Percentiles rank a stretch among this genome's conserved stretches.
Conservation (phyloP, 148 eudicot species). For the Nyssa sinensis region DNA sequence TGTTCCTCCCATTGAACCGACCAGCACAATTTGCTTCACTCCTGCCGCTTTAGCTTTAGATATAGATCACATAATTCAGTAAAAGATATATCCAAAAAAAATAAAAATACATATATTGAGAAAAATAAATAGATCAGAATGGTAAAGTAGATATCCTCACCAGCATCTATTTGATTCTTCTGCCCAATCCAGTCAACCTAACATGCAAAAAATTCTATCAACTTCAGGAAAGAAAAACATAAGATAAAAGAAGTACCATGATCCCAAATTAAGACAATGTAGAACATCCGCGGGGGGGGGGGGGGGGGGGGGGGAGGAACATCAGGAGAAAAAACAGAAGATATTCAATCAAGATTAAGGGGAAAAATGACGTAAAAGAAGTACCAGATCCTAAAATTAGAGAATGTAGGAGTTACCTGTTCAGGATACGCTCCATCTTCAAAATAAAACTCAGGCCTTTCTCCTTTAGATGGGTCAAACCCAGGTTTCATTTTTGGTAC, state of each 20-base stretch:
- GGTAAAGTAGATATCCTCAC: constrained; percentile 34
- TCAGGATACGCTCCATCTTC: constrained; percentile 88
- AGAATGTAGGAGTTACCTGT: constrained; percentile 56
- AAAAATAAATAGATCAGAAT: neutral
- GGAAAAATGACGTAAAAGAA: neutral
- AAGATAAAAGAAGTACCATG: neutral
- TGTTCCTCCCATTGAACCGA: constrained; percentile 99
- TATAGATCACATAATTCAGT: constrained; percentile 14
- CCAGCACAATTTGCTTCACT: constrained; percentile 92
- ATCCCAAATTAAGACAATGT: neutral
- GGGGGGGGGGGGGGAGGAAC: no score
- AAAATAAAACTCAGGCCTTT: constrained; percentile 78
- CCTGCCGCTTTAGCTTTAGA: constrained; percentile 95
- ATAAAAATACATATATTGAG: neutral
- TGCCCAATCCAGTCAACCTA: constrained; percentile 99
- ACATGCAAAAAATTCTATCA: constrained; percentile 19
- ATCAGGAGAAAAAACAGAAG: no score
- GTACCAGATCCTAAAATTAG: neutral
- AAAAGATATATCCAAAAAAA: neutral
- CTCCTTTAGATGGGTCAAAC: constrained; percentile 74
- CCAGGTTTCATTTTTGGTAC: constrained; percentile 96
- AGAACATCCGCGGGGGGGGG: no score
- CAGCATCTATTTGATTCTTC: constrained; percentile 96
- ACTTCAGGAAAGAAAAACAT: neutral
- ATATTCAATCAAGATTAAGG: no score